phyloP scores from a whole-genome alignment of 345 rosid species.

The Geranium rotundifolium region DNA sequence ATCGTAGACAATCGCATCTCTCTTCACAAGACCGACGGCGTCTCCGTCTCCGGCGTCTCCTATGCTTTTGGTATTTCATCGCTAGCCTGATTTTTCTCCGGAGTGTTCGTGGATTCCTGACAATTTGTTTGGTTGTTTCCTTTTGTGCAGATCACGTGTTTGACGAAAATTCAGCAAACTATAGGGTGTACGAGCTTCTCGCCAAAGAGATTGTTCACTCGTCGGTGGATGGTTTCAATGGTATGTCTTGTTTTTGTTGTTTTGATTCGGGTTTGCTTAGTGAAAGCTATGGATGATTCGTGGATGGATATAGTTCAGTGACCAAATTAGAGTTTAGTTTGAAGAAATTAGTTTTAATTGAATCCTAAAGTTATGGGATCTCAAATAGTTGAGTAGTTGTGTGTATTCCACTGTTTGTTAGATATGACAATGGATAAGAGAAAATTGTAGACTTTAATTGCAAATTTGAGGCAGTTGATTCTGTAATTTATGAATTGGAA shows the following conservation, averaged over 20 bases:
- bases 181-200: constrained; percentile 62
- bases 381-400: too few species aligned
- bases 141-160: constrained; percentile 58
- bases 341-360: not conserved
- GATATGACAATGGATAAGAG: too few species aligned
- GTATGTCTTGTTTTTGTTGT: constrained; percentile 17
- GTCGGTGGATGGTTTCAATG: constrained; percentile 78
- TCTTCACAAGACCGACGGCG: constrained; percentile 55
- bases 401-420: too few species aligned
- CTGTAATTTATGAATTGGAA: too few species aligned
- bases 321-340: not conserved
- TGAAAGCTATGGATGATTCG: not conserved
- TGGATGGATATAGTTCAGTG: not conserved
- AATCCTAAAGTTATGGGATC: too few species aligned
- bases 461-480: not conserved
- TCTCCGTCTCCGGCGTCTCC: constrained; percentile 55
- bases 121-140: not conserved
- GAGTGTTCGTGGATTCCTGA: not conserved
- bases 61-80: constrained; percentile 53
- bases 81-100: not conserved
- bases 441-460: not conserved
- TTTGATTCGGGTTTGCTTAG: not conserved
- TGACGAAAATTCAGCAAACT: constrained; percentile 56
- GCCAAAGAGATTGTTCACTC: constrained; percentile 68
- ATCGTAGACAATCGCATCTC: constrained; percentile 67